A percentile compares a stretch with the other conserved stretches of the same genome.
phyloP scores from a whole-genome alignment of 768 basidiomycete genomes.

The Agaricus sinodeliciosus region DNA sequence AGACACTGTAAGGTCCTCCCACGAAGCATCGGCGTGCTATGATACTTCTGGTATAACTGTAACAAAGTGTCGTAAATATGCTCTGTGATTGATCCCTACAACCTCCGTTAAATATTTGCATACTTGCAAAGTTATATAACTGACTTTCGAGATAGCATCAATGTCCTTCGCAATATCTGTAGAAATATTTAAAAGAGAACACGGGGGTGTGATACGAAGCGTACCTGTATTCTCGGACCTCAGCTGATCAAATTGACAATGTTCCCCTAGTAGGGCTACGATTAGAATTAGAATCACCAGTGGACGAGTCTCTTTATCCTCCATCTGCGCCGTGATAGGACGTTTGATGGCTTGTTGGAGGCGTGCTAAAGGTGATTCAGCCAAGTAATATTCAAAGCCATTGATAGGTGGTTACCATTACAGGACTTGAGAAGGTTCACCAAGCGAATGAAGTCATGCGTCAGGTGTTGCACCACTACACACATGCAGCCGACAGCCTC shows the following conservation, averaged over 20 bases:
- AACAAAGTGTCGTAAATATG: slow-evolving; percentile 74
- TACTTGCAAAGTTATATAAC: neutral
- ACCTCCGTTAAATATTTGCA: neutral
- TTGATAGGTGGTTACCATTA: slow-evolving; percentile 46
- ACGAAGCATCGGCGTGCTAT: slow-evolving; percentile 45
- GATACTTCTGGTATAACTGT: slow-evolving; percentile 61
- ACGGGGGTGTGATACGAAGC: slow-evolving; percentile 16
- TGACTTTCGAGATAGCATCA: slow-evolving; percentile 49
- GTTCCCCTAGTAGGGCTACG: slow-evolving; percentile 77
- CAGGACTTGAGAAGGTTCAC: slow-evolving; percentile 81
- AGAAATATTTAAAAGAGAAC: neutral
- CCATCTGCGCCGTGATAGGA: slow-evolving; percentile 31
- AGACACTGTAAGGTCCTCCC: slow-evolving; percentile 80
- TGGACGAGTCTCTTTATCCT: slow-evolving; percentile 43
- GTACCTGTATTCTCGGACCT: slow-evolving; percentile 54
- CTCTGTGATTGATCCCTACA: slow-evolving; percentile 68
- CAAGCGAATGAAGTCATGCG: slow-evolving; percentile 76
- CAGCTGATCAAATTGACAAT: slow-evolving; percentile 82
- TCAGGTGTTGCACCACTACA: slow-evolving; percentile 74
- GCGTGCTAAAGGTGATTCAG: slow-evolving; percentile 37
- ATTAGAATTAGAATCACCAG: slow-evolving; percentile 77
- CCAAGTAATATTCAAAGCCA: neutral
- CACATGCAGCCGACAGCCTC: slow-evolving; percentile 93
- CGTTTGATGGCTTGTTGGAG: slow-evolving; percentile 51
- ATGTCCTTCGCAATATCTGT: slow-evolving; percentile 53